Conservation (phyloP, 2,329 filamentous ascomycete species). For the Aureobasidium musti region DNA sequence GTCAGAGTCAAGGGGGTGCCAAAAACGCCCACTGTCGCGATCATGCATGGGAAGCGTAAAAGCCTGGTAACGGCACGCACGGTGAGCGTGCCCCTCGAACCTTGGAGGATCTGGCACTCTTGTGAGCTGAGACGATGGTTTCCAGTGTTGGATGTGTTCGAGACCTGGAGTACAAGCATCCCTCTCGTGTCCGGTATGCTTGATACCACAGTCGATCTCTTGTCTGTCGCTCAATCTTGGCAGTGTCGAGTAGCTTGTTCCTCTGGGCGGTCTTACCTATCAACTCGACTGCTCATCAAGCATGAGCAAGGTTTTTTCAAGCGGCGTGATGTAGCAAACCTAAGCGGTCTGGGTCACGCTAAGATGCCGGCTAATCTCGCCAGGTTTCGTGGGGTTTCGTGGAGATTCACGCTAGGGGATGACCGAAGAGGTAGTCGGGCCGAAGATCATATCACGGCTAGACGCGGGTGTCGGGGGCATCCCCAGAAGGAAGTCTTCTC, state of each 20-base stretch:
- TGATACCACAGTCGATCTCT: not conserved
- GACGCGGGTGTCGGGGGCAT: not conserved
- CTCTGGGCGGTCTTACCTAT: conserved; percentile 18
- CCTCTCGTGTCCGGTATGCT: conserved; percentile 3
- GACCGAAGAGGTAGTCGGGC: conserved; percentile 25
- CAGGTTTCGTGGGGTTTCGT: conserved; percentile 17
- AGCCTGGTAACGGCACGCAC: conserved; percentile 22
- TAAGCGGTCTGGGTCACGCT: conserved; percentile 25
- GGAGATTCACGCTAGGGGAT: conserved; percentile 20
- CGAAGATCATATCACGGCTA: conserved; percentile 14
- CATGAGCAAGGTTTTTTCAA: conserved; percentile 2
- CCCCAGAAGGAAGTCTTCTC: conserved; percentile 20
- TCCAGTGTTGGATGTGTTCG: not conserved
- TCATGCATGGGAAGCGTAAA: conserved; percentile 2
- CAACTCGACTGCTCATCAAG: not conserved
- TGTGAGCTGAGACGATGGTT: not conserved
- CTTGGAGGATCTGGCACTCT: not conserved
- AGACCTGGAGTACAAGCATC: conserved; percentile 6
- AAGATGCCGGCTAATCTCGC: conserved; percentile 12
- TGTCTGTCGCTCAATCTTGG: conserved; percentile 9
- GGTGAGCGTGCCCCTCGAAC: not conserved
- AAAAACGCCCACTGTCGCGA: conserved; percentile 13
- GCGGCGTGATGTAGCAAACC: not conserved
- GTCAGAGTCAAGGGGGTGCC: conserved; percentile 25
- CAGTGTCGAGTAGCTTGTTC: not conserved